Base-by-base conservation (phyloP, 148 eudicot species). In the Spergularia marina region DNA sequence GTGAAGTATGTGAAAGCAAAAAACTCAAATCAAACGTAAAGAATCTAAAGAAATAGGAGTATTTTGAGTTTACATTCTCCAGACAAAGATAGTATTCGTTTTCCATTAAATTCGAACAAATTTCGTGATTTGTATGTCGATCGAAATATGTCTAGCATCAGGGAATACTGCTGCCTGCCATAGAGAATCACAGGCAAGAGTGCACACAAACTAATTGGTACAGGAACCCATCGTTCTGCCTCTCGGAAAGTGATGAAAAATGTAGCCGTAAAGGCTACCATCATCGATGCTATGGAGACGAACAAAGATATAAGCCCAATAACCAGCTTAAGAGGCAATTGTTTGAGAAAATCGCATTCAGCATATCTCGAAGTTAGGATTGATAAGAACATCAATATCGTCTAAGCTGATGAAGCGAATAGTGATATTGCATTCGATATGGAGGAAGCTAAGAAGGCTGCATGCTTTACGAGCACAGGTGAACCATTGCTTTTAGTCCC, bases 291-390 rank as follows among this genome's bases (percentile, higher is more conserved):
- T 58, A 79, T 79, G 13, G 78, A 74, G 18, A 79, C 16, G 5
- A 79, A 69, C n/a, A 79, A 9, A 10, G 57, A 68, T 20, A 49
- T 59, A 7, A 79, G 63, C 16, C 82, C 82, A 0, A 79, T 49
- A 2, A 79, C 56, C 15, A 80, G 12, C 71, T 80, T 80, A 20
- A 44, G 30, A 17, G 82, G 82, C 40, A 80, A 57, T 44, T 64
- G 53, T n/a, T 58, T 63, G 0, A 62, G 39, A 30, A 80, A 80
- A 52, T 80, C 82, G 0, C 25, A 14, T 18, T 69, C 59, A 10
- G 82, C 74, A 9, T 80, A 75, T 11, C 78, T 56, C 2, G 82
- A 80, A 4, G 78, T 80, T 23, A 80, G 71, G 65, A 80, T 80
- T 2, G 78, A 74, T 6, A 80, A 53, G 47, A 80, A 80, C 78